A percentile compares a stretch with the other conserved stretches of the same genome.
phyloP scores from a whole-genome alignment of 345 rosid species.

The Clarkia xantiana region DNA sequence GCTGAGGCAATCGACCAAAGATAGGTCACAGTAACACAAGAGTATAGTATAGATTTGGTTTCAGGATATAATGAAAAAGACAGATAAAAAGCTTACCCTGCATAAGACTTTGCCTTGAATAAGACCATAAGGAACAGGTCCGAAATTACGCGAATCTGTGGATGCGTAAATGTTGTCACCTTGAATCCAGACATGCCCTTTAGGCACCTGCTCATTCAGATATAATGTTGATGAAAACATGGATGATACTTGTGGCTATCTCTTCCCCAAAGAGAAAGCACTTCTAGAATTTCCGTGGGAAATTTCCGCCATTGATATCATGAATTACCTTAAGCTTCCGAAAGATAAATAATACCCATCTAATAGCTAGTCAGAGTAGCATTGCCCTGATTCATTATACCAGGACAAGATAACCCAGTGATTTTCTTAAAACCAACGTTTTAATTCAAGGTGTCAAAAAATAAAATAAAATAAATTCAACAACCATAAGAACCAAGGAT shows the following conservation, averaged over 20 bases:
- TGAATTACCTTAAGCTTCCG: too few species aligned
- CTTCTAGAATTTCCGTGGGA: too few species aligned
- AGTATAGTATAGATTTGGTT: not conserved
- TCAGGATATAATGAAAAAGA: not conserved
- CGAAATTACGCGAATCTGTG: conserved; percentile 55
- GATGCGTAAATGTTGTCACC: conserved; percentile 76
- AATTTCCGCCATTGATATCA: too few species aligned
- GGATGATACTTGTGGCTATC: too few species aligned
- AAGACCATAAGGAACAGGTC: conserved; percentile 71
- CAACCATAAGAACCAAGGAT: not conserved
- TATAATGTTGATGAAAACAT: not conserved
- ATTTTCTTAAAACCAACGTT: too few species aligned
- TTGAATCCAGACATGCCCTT: conserved; percentile 86
- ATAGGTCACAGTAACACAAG: too few species aligned
- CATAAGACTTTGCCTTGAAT: conserved; percentile 60
- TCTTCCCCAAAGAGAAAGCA: not conserved
- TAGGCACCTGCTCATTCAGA: conserved; percentile 36
- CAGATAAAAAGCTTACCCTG: conserved; percentile 27
- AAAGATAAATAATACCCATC: too few species aligned
- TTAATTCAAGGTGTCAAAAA: too few species aligned
- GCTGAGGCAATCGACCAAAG: not conserved
- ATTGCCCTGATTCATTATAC: too few species aligned
- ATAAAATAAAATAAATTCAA: too few species aligned
- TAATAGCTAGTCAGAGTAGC: too few species aligned
- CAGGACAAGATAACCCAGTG: too few species aligned